A percentile compares a stretch with the other conserved stretches of the same genome.
phyloP scores from a whole-genome alignment of 2,329 filamentous ascomycete genomes.

The Aspergillus fructus region DNA sequence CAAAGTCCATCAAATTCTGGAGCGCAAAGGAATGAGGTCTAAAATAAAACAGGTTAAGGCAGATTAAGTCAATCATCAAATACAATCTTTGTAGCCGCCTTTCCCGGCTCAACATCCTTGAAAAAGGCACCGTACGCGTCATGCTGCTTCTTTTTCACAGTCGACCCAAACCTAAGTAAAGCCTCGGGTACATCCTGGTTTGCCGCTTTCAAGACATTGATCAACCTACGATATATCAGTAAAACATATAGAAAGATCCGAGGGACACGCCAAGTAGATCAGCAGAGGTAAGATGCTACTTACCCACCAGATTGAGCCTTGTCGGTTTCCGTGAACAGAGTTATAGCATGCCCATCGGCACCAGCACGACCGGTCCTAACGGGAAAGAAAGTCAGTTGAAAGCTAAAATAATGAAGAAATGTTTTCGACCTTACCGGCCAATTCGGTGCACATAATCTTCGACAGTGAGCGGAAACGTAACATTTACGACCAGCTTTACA shows the following conservation, averaged over 20 bases:
- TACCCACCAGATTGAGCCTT: constrained; percentile 87
- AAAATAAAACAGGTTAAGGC: constrained; percentile 19
- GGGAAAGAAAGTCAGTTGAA: constrained; percentile 12
- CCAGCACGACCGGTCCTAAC: constrained; percentile 82
- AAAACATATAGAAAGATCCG: neutral
- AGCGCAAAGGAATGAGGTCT: constrained; percentile 14
- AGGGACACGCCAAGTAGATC: neutral
- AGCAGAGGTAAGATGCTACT: constrained; percentile 41
- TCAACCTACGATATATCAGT: constrained; percentile 57
- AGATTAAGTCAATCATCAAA: constrained; percentile 61
- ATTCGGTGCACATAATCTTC: constrained; percentile 98
- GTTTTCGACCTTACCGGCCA: constrained; percentile 51
- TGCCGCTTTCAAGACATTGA: constrained; percentile 93
- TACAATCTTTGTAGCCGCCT: constrained; percentile 86
- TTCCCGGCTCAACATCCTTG: constrained; percentile 81
- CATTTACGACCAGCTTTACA: constrained; percentile 91
- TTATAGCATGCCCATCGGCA: constrained; percentile 83
- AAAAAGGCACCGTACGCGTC: constrained; percentile 93
- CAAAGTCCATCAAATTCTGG: constrained; percentile 20
- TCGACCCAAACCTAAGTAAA: constrained; percentile 92
- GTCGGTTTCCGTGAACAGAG: constrained; percentile 91
- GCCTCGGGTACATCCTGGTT: constrained; percentile 88
- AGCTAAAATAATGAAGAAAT: neutral
- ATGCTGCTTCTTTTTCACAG: constrained; percentile 98
- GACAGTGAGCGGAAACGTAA: constrained; percentile 90